These are phyloP conservation scores for Magnusiomyces suaveolens DNA, from an alignment of 1,139 yeast genomes.

Conservation along the genomic window DNA sequence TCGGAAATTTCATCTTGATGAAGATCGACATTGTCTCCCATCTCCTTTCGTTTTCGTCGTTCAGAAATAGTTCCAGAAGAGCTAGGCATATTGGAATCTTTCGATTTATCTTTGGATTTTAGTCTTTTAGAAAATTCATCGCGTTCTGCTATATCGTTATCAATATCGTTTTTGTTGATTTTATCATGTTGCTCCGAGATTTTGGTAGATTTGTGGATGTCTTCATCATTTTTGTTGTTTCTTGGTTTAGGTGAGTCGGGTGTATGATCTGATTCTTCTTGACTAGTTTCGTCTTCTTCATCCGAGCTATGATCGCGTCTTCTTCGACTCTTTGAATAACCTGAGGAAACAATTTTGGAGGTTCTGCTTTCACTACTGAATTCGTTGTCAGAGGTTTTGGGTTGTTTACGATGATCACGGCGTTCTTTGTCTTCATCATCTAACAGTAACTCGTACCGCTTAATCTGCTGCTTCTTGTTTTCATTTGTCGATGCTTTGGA, in stretches of 20 bases:
- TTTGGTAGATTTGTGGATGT: not conserved
- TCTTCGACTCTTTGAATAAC: not conserved
- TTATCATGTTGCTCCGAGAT: not conserved
- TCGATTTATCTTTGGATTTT: constrained; percentile 20
- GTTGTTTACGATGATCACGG: not conserved
- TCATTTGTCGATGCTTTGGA: not conserved
- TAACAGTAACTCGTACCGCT: constrained; percentile 14
- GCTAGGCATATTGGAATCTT: constrained; percentile 9
- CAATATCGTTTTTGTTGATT: constrained; percentile 16
- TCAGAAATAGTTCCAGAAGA: constrained; percentile 10
- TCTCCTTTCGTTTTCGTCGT: constrained; percentile 16
- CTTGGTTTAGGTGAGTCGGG: constrained; percentile 9
- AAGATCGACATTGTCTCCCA: constrained; percentile 21
- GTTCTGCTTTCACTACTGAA: not conserved
- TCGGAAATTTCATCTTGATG: constrained; percentile 24
- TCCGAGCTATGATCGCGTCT: constrained; percentile 5
- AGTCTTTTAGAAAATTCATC: constrained; percentile 29
- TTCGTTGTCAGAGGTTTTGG: not conserved
- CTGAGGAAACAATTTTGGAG: not conserved
- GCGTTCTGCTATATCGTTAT: constrained; percentile 24
- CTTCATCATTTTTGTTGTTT: not conserved
- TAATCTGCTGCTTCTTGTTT: constrained; percentile 3
- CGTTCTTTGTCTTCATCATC: constrained; percentile 12
- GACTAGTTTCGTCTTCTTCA: constrained; percentile 4
- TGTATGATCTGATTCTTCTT: not conserved